Base-by-base conservation (phyloP, 1,284 basidiomycete species). In the Boletus nobilissimus region DNA sequence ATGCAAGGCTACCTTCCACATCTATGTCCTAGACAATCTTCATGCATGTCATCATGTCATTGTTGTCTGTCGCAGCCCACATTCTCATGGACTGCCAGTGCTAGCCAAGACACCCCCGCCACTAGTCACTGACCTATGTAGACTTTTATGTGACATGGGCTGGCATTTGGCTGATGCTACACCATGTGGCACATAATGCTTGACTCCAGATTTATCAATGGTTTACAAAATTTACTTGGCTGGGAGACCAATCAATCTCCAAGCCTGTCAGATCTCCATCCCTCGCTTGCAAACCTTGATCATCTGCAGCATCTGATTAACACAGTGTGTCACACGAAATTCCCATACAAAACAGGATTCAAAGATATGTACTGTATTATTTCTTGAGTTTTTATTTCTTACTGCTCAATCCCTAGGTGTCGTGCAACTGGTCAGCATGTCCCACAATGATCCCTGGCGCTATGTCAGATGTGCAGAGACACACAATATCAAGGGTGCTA, bases 121-220 rank as follows among this genome's bases (percentile, higher is more conserved):
- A 3, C 48, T 81, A 13, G 22, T 72, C 0, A 22, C 34, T 1
- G 13, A 70, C 2, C 79, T 84, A 5, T 5, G 68, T 2, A 19
- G 11, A 13, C n/a, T 80, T 0, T 29, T 80, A 29, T 26, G 0
- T 4, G 3, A 68, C 3, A 64, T 80, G 63, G 73, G 54, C 14
- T 85, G 83, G 84, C 70, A 73, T 46, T 73, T 85, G 0, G 81
- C 84, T n/a, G 81, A 85, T 78, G 81, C 83, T 36, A 86, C 82
- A 32, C 84, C 83, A 46, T n/a, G 24, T 66, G 80, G 0, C 78
- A 70, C 3, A 65, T 86, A 1, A 46, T 83, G 54, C 66, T 81
- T 9, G 80, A 85, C 73, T 76, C 80, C 0, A 78, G 81, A 29
- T 85, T 86, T 63, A 73, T 84, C 26, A 40, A 54, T 36, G 77